Evolutionary conservation across 2,329 filamentous ascomycete species (phyloP).

Genomic region (Pseudogymnoascus sp.): DNA sequence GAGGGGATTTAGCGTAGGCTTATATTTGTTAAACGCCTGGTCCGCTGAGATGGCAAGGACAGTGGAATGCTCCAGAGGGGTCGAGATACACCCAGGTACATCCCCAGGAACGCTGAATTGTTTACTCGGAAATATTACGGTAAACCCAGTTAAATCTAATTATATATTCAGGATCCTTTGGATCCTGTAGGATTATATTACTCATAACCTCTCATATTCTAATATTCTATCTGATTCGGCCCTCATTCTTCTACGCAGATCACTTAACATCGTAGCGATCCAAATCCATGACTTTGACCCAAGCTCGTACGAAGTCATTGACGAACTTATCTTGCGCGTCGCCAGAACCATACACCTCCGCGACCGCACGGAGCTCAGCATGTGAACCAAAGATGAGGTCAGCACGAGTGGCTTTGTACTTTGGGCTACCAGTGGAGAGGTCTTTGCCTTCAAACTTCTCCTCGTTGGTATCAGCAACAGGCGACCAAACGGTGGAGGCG

Average conservation of each 20-base stretch:
- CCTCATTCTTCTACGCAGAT: neutral
- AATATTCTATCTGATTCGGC: neutral
- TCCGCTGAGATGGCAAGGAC: conserved; percentile 32
- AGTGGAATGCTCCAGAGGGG: conserved; percentile 1
- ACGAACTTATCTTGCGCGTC: conserved; percentile 45
- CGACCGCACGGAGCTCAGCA: conserved; percentile 47
- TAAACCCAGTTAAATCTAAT: neutral
- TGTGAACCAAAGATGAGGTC: conserved; percentile 51
- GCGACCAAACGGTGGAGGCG: conserved; percentile 44
- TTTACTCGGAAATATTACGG: neutral
- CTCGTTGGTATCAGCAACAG: conserved; percentile 29
- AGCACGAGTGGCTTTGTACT: conserved; percentile 47
- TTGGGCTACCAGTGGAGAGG: conserved; percentile 45
- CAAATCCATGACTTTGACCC: conserved; percentile 51
- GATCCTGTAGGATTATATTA: neutral
- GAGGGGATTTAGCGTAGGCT: conserved; percentile 32
- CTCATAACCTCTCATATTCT: neutral
- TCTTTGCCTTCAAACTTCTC: conserved; percentile 46
- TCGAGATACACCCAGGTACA: conserved; percentile 3
- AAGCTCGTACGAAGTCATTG: conserved; percentile 48
- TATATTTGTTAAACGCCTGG: conserved; percentile 41
- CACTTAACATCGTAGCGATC: conserved; percentile 44
- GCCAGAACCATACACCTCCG: conserved; percentile 45
- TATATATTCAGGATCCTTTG: neutral
- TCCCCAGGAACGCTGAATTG: too few species aligned